Evolutionary conservation across 306 rosid species (phyloP).

Genomic region (Leucaena leucocephala): DNA sequence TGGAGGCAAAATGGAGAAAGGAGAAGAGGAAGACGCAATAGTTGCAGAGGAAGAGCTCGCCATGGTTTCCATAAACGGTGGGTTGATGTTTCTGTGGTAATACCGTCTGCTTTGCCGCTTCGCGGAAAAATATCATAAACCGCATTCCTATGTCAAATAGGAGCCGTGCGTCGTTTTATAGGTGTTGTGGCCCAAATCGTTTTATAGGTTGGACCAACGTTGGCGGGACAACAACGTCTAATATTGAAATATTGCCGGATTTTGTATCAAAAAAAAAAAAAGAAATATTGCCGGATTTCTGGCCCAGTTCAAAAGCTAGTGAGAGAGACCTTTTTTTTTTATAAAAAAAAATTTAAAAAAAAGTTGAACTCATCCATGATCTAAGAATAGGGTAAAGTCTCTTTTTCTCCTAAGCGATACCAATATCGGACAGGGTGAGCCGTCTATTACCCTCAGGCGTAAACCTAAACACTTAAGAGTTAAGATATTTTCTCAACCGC

Average conservation of each 20-base stretch:
- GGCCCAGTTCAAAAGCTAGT: neutral
- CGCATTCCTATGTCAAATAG: neutral
- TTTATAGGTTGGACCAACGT: neutral
- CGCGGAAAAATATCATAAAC: neutral
- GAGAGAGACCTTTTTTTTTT: no score
- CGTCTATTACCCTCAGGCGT: no score
- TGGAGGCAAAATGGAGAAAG: conserved; percentile 49
- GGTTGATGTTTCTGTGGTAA: neutral
- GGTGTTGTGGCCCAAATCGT: neutral
- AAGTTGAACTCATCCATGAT: no score
- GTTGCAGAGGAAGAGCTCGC: conserved; percentile 52
- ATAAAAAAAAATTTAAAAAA: no score
- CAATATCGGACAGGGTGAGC: no score
- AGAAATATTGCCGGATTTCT: neutral
- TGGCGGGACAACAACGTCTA: no score
- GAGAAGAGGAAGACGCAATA: conserved; percentile 47
- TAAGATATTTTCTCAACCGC: no score
- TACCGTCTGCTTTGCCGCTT: neutral
- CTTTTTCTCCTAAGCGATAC: no score
- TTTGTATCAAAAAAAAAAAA: no score
- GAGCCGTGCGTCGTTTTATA: neutral
- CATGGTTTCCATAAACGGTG: conserved; percentile 59
- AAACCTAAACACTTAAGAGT: no score
- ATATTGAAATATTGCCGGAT: no score
- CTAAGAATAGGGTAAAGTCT: no score